Conservation (phyloP, 73 alveolate species). For the Uronychia binucleata region DNA sequence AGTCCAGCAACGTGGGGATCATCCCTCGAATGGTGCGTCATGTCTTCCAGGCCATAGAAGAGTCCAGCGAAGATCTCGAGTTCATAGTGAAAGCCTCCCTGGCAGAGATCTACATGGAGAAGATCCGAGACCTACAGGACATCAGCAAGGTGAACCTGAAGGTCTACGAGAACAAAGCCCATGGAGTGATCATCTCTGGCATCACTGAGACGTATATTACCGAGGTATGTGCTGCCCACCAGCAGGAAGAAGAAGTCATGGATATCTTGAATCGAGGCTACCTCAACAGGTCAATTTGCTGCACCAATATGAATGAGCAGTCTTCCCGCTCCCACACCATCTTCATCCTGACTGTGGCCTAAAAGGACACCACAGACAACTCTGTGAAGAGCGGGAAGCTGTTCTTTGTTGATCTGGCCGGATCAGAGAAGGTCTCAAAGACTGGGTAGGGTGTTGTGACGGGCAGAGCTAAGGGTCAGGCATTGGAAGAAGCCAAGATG, state of each 20-base stretch:
- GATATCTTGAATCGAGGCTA: slow-evolving; percentile 80
- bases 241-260: slow-evolving; percentile 77
- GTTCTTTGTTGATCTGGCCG: slow-evolving; percentile 83
- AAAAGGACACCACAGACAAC: slow-evolving; percentile 60
- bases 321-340: slow-evolving; percentile 90
- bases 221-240: slow-evolving; percentile 38
- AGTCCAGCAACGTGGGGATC: slow-evolving; percentile 85
- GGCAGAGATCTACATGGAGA: slow-evolving; percentile 94
- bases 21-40: slow-evolving; percentile 87
- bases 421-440: slow-evolving; percentile 81
- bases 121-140: slow-evolving; percentile 84
- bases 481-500: slow-evolving; percentile 86
- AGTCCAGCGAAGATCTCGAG: slow-evolving; percentile 79
- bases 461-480: slow-evolving; percentile 81
- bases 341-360: slow-evolving; percentile 76
- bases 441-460: slow-evolving; percentile 50
- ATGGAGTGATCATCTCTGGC: slow-evolving; percentile 85
- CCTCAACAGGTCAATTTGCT: slow-evolving; percentile 79
- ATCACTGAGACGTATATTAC: slow-evolving; percentile 79
- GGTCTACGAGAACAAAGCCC: slow-evolving; percentile 83
- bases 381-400: slow-evolving; percentile 78
- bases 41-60: slow-evolving; percentile 78
- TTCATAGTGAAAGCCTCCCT: slow-evolving; percentile 85
- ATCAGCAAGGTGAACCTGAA: slow-evolving; percentile 75
- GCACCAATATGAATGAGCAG: slow-evolving; percentile 88